phyloP scores from a whole-genome alignment of 2,329 filamentous ascomycete genomes.

The Colletotrichum echinochloae region DNA sequence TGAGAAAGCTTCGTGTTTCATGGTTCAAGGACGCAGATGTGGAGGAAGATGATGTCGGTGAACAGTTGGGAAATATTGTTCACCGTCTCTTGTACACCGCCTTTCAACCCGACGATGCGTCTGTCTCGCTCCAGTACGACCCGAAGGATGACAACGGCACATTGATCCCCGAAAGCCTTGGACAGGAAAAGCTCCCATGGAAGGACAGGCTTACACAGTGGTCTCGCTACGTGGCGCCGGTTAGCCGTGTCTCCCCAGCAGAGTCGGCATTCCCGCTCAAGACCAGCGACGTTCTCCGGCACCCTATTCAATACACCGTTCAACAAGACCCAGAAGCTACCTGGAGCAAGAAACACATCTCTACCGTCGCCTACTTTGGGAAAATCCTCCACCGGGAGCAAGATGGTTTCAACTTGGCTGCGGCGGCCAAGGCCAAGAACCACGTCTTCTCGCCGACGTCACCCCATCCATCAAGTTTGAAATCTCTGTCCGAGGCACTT shows the following conservation, averaged over 20 bases:
- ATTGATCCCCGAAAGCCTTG: constrained; percentile 2
- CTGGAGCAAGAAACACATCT: constrained; percentile 23
- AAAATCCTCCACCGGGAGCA: constrained; percentile 58
- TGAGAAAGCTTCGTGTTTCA: constrained; percentile 41
- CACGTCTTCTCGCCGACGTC: constrained; percentile 59
- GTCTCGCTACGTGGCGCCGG: constrained; percentile 37
- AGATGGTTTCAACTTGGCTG: not conserved
- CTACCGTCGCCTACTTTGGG: constrained; percentile 62
- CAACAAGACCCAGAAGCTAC: not conserved
- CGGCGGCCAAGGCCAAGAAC: constrained; percentile 10
- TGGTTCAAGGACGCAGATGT: constrained; percentile 18
- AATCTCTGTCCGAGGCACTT: constrained; percentile 44
- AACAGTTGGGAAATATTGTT: constrained; percentile 40
- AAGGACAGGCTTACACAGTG: constrained; percentile 31
- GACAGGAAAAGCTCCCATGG: constrained; percentile 37
- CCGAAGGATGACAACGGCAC: constrained; percentile 2
- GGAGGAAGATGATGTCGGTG: constrained; percentile 22
- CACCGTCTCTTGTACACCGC: constrained; percentile 37
- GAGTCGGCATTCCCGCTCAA: not conserved
- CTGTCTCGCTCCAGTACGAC: constrained; percentile 2
- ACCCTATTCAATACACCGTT: constrained; percentile 7
- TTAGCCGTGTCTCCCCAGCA: constrained; percentile 30
- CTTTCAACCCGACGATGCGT: constrained; percentile 2
- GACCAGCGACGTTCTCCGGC: constrained; percentile 11
- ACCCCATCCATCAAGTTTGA: constrained; percentile 61